Evolutionary conservation across 169 alveolate genomes (phyloP).

Genomic region (Plasmodium gallinaceum): DNA sequence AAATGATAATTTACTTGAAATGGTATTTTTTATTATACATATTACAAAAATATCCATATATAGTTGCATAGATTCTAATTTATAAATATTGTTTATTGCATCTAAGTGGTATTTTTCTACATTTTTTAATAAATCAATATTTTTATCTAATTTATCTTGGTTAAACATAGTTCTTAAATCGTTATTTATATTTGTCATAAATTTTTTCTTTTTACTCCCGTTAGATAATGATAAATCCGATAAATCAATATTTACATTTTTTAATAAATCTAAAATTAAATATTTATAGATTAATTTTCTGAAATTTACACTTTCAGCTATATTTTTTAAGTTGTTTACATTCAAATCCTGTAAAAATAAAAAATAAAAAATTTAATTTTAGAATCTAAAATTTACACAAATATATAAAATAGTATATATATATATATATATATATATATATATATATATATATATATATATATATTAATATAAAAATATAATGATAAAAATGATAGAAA

Average conservation of each 20-base stretch:
- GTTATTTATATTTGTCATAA: background rate
- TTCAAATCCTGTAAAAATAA: conserved; percentile 36
- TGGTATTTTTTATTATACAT: conserved; percentile 35
- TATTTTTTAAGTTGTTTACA: conserved; percentile 20
- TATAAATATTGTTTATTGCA: conserved; percentile 34
- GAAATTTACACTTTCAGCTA: conserved; percentile 3
- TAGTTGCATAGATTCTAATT: conserved; percentile 35
- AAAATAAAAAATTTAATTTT: background rate
- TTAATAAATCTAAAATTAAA: conserved; percentile 49
- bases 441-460: background rate
- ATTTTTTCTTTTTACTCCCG: background rate
- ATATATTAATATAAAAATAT: background rate
- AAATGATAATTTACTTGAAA: conserved; percentile 41
- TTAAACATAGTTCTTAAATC: background rate
- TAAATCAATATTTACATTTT: conserved; percentile 11
- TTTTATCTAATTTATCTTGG: conserved; percentile 9
- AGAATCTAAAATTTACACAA: background rate
- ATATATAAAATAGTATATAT: background rate
- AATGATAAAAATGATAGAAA: background rate
- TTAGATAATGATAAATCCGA: background rate
- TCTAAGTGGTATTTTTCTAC: conserved; percentile 50
- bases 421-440: background rate
- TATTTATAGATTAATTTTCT: conserved; percentile 47
- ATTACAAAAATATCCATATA: conserved; percentile 43
- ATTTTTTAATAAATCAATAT: conserved; percentile 7